A percentile compares a stretch with the other conserved stretches of the same genome.
phyloP scores from a whole-genome alignment of 768 basidiomycete genomes.

The Collybia sp. region DNA sequence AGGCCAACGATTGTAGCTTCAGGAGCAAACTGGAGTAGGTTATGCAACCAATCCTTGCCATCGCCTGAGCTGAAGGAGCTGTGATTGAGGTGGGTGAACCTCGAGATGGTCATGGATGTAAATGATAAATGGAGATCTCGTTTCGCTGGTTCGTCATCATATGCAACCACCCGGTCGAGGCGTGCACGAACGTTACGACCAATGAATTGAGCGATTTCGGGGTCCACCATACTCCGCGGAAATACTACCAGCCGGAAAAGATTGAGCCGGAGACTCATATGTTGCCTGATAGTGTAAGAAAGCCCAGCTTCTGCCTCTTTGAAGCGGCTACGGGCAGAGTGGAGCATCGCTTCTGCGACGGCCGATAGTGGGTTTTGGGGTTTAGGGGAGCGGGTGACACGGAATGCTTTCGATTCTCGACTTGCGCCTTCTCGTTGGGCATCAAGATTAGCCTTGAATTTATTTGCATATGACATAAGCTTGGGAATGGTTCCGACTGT shows the following conservation, averaged over 20 bases:
- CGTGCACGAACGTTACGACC: slow-evolving; percentile 66
- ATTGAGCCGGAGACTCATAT: slow-evolving; percentile 67
- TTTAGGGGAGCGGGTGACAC: slow-evolving; percentile 63
- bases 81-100: slow-evolving; percentile 59
- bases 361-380: slow-evolving; percentile 79
- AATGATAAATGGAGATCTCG: slow-evolving; percentile 72
- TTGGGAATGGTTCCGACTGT: slow-evolving; percentile 78
- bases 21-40: slow-evolving; percentile 52
- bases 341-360: slow-evolving; percentile 82
- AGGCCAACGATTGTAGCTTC: slow-evolving; percentile 78
- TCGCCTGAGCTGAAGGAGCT: slow-evolving; percentile 30
- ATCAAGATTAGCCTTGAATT: slow-evolving; percentile 69
- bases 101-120: slow-evolving; percentile 72
- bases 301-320: slow-evolving; percentile 60
- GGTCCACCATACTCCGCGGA: slow-evolving; percentile 74
- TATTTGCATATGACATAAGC: slow-evolving; percentile 67
- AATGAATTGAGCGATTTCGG: slow-evolving; percentile 72
- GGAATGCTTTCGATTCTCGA: slow-evolving; percentile 74
- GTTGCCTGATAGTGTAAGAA: slow-evolving; percentile 62
- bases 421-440: slow-evolving; percentile 73
- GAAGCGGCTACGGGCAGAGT: slow-evolving; percentile 66
- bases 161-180: slow-evolving; percentile 57
- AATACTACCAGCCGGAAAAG: slow-evolving; percentile 69
- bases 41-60: slow-evolving; percentile 54
- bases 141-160: slow-evolving; percentile 42